Evolutionary conservation across 768 basidiomycete species (phyloP), one percentile per base, ranked within the genome.

Genomic region (Suillus lakei): DNA sequence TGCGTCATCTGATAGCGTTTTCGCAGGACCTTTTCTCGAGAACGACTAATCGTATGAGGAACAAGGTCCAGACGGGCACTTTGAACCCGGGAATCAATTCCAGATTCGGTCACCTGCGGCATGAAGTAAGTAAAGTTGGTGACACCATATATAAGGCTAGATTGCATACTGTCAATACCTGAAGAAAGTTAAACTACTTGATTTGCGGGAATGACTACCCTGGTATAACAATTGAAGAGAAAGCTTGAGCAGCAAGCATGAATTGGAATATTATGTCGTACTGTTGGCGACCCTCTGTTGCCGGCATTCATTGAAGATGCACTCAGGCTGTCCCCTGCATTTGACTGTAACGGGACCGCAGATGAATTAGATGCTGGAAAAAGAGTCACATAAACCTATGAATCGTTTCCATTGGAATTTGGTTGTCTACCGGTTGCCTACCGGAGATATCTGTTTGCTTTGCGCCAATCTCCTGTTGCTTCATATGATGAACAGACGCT

Each of bases 1-100:
- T 72, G 77, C 72, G 72, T 74, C 70, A 77, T 74, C 70, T 78
- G 77, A 77, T 77, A 75, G 75, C 68, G 77, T 77, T 64, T 73
- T 78, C 69, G 39, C 68, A 77, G 69, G 73, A 65, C 65, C 64
- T 74, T 75, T 75, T 67, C 72, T 77, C 74, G 75, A 77, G 75
- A 74, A 77, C 75, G 73, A 77, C 72, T 78, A 76, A 77, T 77
- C 67, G 61, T 63, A 74, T 68, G 69, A 70, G 75, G 73, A 68
- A 71, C 69, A 59, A 66, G 60, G 58, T 41, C 51, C 70, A 56
- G 54, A 66, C 50, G 63, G 64, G 64, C 65, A 67, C 70, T 65
- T 68, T 60, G 55, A 61, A 60, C 41, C 65, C 66, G 70, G 76
- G 54, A 55, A 65, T 67, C 66, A 67, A 54, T 32, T 62, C 64